Conservation (phyloP, 371 early-diverging fungal genomes). For the Scutellospora calospora region DNA sequence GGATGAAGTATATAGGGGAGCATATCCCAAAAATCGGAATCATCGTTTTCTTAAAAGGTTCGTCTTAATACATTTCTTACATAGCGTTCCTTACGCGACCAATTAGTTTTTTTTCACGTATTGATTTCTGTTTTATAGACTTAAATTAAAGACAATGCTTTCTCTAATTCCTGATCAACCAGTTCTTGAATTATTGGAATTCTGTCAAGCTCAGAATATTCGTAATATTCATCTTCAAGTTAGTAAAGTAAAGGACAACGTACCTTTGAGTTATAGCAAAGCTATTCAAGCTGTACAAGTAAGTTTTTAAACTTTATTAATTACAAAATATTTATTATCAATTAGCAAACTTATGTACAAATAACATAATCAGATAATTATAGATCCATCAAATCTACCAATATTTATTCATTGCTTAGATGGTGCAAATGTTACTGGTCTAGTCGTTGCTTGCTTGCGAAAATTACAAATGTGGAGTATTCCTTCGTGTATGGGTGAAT, state of each 20-base stretch:
- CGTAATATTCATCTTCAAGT: constrained; percentile 77
- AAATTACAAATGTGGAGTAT: constrained; percentile 91
- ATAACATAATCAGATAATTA: constrained; percentile 64
- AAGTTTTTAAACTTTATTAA: constrained; percentile 1
- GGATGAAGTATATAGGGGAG: constrained; percentile 83
- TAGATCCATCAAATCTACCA: constrained; percentile 78
- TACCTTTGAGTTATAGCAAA: constrained; percentile 82
- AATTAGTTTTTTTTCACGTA: neutral
- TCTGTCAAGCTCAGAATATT: constrained; percentile 74
- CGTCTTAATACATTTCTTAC: neutral
- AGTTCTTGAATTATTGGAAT: constrained; percentile 66
- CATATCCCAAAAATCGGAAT: constrained; percentile 87
- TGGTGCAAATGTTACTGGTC: constrained; percentile 89
- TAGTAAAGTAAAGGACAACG: constrained; percentile 86
- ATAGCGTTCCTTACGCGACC: neutral
- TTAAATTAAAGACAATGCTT: constrained; percentile 81
- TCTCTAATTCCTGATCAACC: constrained; percentile 87
- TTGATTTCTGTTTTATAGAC: constrained; percentile 52
- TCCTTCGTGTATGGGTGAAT: constrained; percentile 78
- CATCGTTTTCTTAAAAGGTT: constrained; percentile 82
- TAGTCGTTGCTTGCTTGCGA: constrained; percentile 85
- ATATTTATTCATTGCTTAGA: constrained; percentile 92
- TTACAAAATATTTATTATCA: neutral
- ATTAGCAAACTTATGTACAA: neutral
- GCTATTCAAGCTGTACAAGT: constrained; percentile 80